Evolutionary conservation across 2,329 filamentous ascomycete species (phyloP).

Genomic region (Samsoniella hepiali): DNA sequence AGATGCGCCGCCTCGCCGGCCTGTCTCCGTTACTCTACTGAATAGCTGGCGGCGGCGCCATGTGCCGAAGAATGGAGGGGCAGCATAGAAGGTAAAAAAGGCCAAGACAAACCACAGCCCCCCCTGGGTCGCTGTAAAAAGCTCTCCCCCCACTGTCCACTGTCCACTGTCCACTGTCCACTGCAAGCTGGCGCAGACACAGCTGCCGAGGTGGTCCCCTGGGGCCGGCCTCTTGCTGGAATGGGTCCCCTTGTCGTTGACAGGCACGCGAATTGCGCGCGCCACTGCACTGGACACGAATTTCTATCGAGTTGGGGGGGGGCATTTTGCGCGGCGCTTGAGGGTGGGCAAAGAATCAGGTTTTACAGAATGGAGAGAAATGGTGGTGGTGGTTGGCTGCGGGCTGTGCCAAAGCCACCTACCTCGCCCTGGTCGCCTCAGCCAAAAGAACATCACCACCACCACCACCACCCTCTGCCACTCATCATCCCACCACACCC

Average conservation of each 20-base stretch:
- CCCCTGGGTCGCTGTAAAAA: background rate
- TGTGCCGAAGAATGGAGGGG: constrained; percentile 4
- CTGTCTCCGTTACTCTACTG: background rate
- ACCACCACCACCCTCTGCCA: background rate
- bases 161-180: too few relatives aligned
- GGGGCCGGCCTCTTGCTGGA: background rate
- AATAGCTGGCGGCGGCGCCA: too few relatives aligned
- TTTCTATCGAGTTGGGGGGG: background rate
- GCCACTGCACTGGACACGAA: background rate
- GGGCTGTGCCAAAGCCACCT: too few relatives aligned
- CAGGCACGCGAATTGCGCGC: background rate
- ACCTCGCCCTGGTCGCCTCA: background rate
- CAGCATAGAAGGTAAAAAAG: too few relatives aligned
- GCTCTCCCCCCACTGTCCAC: too few relatives aligned
- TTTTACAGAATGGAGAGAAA: too few relatives aligned
- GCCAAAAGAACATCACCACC: background rate
- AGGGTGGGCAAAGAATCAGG: too few relatives aligned
- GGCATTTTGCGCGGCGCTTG: too few relatives aligned
- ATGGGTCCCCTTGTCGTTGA: background rate
- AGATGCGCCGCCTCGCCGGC: background rate
- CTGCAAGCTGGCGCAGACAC: too few relatives aligned
- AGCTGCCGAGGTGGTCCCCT: too few relatives aligned
- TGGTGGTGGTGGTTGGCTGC: too few relatives aligned
- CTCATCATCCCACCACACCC: background rate
- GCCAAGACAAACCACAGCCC: too few relatives aligned